Evolutionary conservation across 1,139 yeast species (phyloP), one percentile per base, ranked within the genome.

Genomic region (Eremothecium sinecaudum): DNA sequence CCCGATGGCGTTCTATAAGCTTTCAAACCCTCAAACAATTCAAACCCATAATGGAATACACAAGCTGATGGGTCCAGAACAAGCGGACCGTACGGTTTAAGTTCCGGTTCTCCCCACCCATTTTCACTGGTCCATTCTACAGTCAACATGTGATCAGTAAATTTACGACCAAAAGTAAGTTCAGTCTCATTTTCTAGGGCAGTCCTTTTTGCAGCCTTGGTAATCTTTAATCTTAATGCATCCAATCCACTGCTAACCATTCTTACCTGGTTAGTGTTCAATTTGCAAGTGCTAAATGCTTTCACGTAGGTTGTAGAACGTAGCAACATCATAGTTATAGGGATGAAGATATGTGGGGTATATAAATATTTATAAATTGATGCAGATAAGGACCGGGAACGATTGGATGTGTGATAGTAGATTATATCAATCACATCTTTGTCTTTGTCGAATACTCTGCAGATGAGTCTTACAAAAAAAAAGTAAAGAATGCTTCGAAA

Each of bases 31-130:
- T 90, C 98, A 51, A 90, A 90, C 46, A 90, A 72, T 61, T 86
- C 95, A 56, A 90, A 90, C 1, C 94, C 90, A 53, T 90, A 90
- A 64, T 90, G 98, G 62, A 90, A 75, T 22, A 87, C 97, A 53
- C 78, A 72, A 9, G 92, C 63, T 10, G 96, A 77, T 23, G 98
- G 98, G 51, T 86, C 95, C 38, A 90, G 62, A 13, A 66, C 50
- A 39, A 90, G 63, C 33, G 74, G 73, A 38, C 78, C 90, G 62
- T 83, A 86, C 20, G 97, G 96, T 48, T 73, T 73, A 57, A 90
- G 87, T 52, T 72, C 73, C 28, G 98, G 97, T 18, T 71, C 62
- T 10, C 66, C 79, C 98, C 98, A 90, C 30, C 98, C 98, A 1
- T 62, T 54, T 41, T 67, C 69, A 16, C 66, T 66, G 39, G 75